phyloP scores from a whole-genome alignment of 345 rosid genomes.

The Rhodamnia rubescens region DNA sequence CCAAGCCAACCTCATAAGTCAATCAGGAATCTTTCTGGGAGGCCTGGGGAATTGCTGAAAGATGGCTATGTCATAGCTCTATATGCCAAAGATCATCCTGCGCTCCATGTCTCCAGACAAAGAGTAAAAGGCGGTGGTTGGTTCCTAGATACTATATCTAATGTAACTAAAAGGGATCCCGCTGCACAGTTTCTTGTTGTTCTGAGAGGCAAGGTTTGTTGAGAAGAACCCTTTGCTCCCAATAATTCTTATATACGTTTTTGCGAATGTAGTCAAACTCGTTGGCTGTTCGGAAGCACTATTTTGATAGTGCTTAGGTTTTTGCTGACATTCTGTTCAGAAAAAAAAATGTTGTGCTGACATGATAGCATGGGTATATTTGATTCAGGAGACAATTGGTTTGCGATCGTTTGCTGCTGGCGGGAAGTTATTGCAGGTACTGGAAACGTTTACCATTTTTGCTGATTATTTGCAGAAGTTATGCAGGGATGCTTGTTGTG shows the following conservation, averaged over 20 bases:
- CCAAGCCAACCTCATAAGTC: constrained; percentile 37
- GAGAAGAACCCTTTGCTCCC: neutral
- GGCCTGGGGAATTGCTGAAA: constrained; percentile 53
- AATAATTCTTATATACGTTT: neutral
- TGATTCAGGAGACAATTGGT: constrained; percentile 81
- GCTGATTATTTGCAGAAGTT: neutral
- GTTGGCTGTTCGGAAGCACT: neutral
- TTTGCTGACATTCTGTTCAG: neutral
- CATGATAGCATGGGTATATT: neutral
- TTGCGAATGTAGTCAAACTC: neutral
- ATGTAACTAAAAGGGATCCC: constrained; percentile 92
- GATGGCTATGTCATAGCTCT: constrained; percentile 88
- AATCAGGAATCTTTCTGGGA: constrained; percentile 42
- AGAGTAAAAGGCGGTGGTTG: constrained; percentile 97
- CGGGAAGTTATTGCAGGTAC: constrained; percentile 97
- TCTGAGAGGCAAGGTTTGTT: constrained; percentile 72
- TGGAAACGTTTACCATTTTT: neutral
- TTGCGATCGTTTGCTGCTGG: constrained; percentile 98
- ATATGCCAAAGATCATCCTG: constrained; percentile 59
- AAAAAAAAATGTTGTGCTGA: neutral
- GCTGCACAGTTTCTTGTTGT: constrained; percentile 95
- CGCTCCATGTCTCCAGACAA: constrained; percentile 83
- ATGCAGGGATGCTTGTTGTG: neutral
- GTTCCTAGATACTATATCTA: constrained; percentile 82
- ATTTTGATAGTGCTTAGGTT: neutral